Conservation (phyloP, 164 flowering plant species). For the Aristolochia contorta region DNA sequence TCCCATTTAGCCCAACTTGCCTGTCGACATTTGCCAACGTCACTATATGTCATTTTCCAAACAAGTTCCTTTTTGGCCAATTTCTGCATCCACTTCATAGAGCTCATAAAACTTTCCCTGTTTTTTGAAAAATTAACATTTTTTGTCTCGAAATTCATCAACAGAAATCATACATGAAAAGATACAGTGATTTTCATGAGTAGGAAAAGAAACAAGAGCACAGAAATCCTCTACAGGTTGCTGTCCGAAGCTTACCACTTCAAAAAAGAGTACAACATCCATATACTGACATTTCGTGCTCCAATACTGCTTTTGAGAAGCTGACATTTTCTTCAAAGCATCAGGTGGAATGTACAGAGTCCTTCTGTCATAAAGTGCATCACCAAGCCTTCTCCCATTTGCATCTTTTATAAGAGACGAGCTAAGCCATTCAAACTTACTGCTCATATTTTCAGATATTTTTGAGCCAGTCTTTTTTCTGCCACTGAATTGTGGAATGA, state of each 20-base stretch:
- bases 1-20: constrained; percentile 18
- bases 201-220: background rate
- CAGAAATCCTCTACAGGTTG: background rate
- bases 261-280: constrained; percentile 88
- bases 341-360: constrained; percentile 83
- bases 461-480: constrained; percentile 14
- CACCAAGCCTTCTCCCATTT: constrained; percentile 59
- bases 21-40: constrained; percentile 97
- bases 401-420: constrained; percentile 69
- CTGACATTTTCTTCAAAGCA: constrained; percentile 74
- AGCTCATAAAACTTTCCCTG: constrained; percentile 97
- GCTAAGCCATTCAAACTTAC: constrained; percentile 91
- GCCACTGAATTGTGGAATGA: constrained; percentile 23
- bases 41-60: constrained; percentile 89
- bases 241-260: constrained; percentile 67
- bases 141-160: too few species aligned
- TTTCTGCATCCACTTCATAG: constrained; percentile 94
- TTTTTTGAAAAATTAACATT: background rate
- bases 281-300: constrained; percentile 69
- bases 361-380: constrained; percentile 65
- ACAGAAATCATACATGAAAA: too few species aligned
- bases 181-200: background rate
- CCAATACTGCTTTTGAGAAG: constrained; percentile 93
- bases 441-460: constrained; percentile 24
- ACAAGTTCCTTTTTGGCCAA: constrained; percentile 92